Base-by-base conservation (phyloP, 73 alveolate species). In the Blepharisma japonicum region DNA sequence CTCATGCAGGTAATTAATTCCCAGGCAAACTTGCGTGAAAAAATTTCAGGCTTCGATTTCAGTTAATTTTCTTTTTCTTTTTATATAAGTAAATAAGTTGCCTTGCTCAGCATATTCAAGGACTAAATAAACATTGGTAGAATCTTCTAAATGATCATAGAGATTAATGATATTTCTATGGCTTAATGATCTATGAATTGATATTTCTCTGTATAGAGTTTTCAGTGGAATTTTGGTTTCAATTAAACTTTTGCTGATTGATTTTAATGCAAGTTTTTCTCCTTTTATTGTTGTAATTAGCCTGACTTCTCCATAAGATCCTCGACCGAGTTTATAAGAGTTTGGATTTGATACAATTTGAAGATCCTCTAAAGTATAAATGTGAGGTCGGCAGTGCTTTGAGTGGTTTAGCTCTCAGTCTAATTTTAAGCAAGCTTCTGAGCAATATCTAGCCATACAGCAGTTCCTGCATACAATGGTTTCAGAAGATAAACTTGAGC, bases 181-280 rank as follows among this genome's bases (percentile, higher is more conserved):
- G 50, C 68, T 82, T 45, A 91, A 61, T 56, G 78, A 55, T 79
- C 87, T 82, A 68, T 87, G 71, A 6, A 91, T 74, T 54, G 55
- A 45, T n/a, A 91, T 88, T 79, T 91, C 97, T 68, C 90, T 88
- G 55, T 87, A 79, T 55, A 92, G 53, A 71, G 81, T 84, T 68
- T 90, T 86, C 23, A 82, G 77, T 83, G 84, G 56, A 51, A 81
- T 83, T 71, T 84, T 85, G 27, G 85, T 89, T 50, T 80, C 71
- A 9, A 90, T 71, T 56, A 77, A 79, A 68, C 68, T 70, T 23
- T 85, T 81, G 21, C 67, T 76, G 6, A 82, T 82, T 9, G 23
- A n/a, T 61, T 61, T 61, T 61, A 61, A 61, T 18, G 74, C 74
- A 25, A 61, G 46, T 5, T 61, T 61, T n/a, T 25, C 46, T 8